phyloP scores from a whole-genome alignment of 139 green algal genomes.

The Zygnema circumcarinatum region DNA sequence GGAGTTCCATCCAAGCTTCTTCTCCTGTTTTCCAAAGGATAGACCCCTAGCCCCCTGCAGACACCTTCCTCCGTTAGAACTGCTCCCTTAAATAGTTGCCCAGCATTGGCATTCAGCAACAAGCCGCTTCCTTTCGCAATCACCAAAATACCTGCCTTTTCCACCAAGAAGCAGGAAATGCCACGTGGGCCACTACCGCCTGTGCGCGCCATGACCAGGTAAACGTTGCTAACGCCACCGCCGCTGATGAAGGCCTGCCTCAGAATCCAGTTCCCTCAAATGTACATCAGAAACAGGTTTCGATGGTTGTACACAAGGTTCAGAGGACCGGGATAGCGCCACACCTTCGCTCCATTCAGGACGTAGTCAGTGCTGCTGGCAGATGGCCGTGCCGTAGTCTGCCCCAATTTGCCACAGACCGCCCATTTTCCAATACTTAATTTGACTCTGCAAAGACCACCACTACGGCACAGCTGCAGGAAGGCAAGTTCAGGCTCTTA shows the following conservation, averaged over 20 bases:
- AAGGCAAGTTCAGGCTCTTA: no score
- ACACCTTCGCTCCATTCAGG: constrained; percentile 63
- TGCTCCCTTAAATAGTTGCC: not conserved
- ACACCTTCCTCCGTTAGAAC: no score
- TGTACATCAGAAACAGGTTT: no score
- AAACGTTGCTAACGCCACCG: constrained; percentile 70
- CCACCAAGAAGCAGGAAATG: constrained; percentile 68
- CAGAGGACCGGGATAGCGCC: not conserved
- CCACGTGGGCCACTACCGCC: constrained; percentile 64
- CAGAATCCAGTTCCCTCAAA: not conserved
- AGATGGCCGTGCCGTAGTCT: constrained; percentile 64
- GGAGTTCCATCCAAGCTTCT: constrained; percentile 84
- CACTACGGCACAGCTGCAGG: no score
- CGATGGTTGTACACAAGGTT: no score
- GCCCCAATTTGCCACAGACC: not conserved
- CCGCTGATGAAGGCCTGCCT: constrained; percentile 73
- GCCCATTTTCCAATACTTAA: not conserved
- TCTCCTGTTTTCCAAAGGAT: constrained; percentile 78
- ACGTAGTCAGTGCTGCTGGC: constrained; percentile 63
- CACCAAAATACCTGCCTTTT: constrained; percentile 57
- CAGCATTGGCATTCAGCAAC: not conserved
- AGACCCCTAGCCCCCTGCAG: constrained; percentile 68
- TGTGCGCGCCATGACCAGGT: constrained; percentile 81
- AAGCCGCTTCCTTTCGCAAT: not conserved
- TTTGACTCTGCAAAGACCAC: no score